Evolutionary conservation across 2,329 filamentous ascomycete genomes (phyloP), one percentile per base, ranked within the genome.

Genomic region (Pseudogymnoascus pannorum): DNA sequence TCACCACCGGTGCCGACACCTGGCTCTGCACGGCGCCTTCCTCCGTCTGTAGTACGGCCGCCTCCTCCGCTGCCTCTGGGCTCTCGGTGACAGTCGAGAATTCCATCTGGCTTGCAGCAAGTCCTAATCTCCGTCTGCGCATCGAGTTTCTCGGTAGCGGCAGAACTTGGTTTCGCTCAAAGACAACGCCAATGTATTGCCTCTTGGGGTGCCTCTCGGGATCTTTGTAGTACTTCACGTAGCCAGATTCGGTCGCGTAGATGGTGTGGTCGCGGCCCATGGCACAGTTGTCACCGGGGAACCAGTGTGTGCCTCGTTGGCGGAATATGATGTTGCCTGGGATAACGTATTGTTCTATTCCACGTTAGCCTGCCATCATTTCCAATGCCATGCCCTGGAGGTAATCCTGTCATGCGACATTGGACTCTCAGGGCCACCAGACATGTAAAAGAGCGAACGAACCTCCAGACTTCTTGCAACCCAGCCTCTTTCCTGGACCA

Each of bases 321-420:
- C 91, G 92, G 84, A 94, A 99, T 77, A 99, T 89, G 76, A 99
- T 99, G 79, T 96, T 97, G 60, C 94, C 94, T 4, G 92, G 89
- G 62, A 96, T 88, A 35, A 99, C 94, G 75, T 88, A 96, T 78
- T 97, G 89, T 73, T 93, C 89, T 92, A 71, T 65, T 44, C 51
- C 7, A 11, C 3, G 33, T 58, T 24, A 58, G 29, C n/a, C n/a
- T 33, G 22, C 22, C 5, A 12, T 11, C 42, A 20, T 40, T 5
- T 12, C 42, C n/a, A 61, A 20, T 54, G 26, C 60, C 11, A 59
- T 26, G 20, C 7, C 40, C 42, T 59, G 20, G 29, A n/a, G n/a
- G 24, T 26, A 35, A 18, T 35, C 38, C 16, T 29, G 38, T 11
- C n/a, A 36, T 58, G 31, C 57, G 57, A 54, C 48, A 20, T 54